phyloP scores from a whole-genome alignment of 2,329 filamentous ascomycete genomes.

The Trichoderma lentiforme region DNA sequence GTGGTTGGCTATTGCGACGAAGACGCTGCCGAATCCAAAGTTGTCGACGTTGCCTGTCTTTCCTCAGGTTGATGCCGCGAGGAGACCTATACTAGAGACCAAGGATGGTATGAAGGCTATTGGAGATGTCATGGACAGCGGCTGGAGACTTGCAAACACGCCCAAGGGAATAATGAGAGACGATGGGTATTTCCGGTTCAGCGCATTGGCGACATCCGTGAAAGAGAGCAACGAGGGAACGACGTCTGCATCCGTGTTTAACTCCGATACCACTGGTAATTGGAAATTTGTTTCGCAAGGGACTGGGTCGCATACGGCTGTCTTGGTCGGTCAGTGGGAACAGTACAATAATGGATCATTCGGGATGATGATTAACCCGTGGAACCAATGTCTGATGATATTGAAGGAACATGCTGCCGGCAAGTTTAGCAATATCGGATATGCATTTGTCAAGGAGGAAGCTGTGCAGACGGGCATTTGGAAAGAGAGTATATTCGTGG shows the following conservation, averaged over 20 bases:
- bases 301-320: background rate
- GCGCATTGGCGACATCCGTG: background rate
- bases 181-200: conserved; percentile 4
- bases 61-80: background rate
- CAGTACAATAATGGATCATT: conserved; percentile 12
- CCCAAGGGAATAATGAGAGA: background rate
- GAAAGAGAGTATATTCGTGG: background rate
- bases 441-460: conserved; percentile 1
- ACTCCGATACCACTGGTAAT: background rate
- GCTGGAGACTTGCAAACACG: conserved; percentile 1
- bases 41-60: background rate
- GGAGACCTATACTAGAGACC: background rate
- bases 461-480: background rate
- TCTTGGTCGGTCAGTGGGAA: background rate
- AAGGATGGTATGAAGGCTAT: background rate
- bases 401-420: background rate
- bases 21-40: background rate
- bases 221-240: background rate
- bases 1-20: conserved; percentile 5
- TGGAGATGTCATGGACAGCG: background rate
- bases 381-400: conserved; percentile 2
- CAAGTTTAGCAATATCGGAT: background rate
- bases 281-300: background rate
- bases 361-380: background rate
- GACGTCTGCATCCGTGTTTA: background rate